A percentile compares a stretch with the other conserved stretches of the same genome.
Evolutionary conservation across 2,329 filamentous ascomycete genomes (phyloP).

Genomic region (Ilyonectria destructans): DNA sequence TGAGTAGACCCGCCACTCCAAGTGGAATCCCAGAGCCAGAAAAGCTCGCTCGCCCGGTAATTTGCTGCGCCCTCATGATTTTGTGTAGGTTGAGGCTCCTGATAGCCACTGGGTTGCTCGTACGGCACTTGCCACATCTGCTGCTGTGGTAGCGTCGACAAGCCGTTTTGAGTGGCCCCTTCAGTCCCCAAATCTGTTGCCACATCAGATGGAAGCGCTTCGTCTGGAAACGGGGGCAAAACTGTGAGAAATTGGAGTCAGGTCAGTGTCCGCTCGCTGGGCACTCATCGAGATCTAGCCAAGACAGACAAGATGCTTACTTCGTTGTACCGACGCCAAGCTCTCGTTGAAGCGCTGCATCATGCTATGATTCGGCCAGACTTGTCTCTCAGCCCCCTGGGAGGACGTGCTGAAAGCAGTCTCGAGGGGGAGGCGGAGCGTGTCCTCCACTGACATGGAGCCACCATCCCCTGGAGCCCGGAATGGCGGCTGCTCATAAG

Average conservation of each 20-base stretch:
- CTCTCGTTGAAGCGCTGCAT: constrained; percentile 13
- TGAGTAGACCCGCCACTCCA: constrained; percentile 18
- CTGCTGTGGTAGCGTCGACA: background rate
- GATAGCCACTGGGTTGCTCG: background rate
- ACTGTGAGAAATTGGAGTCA: constrained; percentile 1
- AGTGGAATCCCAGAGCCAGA: constrained; percentile 33
- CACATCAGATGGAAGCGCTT: background rate
- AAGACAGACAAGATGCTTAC: background rate
- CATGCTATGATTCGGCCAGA: constrained; percentile 2
- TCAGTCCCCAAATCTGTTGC: background rate
- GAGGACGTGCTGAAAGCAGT: background rate
- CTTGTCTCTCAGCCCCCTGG: background rate
- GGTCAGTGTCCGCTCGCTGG: background rate
- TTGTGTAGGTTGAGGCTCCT: background rate
- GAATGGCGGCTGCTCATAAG: background rate
- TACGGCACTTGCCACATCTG: background rate
- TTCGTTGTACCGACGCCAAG: constrained; percentile 13
- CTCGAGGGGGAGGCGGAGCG: background rate
- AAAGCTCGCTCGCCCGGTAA: constrained; percentile 10
- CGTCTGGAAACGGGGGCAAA: background rate
- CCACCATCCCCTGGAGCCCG: background rate
- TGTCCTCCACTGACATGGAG: background rate
- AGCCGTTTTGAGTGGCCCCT: background rate
- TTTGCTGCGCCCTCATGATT: background rate
- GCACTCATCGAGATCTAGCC: background rate